Base-by-base conservation (phyloP, 306 rosid species). In the Gynostemma pentaphyllum region DNA sequence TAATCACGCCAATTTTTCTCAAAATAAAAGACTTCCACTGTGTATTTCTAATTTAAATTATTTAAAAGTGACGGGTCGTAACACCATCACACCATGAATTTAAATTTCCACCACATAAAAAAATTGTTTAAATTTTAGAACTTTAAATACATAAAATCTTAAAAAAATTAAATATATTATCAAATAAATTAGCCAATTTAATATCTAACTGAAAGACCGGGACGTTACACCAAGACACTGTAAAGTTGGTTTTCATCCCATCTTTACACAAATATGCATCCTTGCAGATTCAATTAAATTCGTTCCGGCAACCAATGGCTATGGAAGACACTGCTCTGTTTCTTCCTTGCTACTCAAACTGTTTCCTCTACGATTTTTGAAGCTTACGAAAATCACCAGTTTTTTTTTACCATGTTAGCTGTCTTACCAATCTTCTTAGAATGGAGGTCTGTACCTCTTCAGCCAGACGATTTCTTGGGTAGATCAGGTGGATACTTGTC, bases 271-370 rank as follows among this genome's bases (percentile, higher is more conserved):
- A 32, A 57, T 34, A 13, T 50, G 56, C 55, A n/a, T 45, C 64
- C 62, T 48, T 85, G 85, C 62, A 92, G 98, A 84, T 88, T 63
- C 98, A 88, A 57, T 54, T 92, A 64, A 92, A 88, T 74, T 96
- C 98, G 22, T 92, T 92, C 74, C 80, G 98, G 72, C 94, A 92
- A 73, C 95, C 96, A 21, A 64, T 81, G 48, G 90, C 70, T 36
- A 88, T 88, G 50, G 94, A 84, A 73, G 84, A 82, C 71, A 76
- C 84, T 1, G 87, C 77, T 46, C 73, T 92, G 51, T 68, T 84
- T 39, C 92, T 92, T 73, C 98, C 98, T 62, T 92, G 95, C 82
- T 86, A 88, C 79, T 84, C 88, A 6, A 88, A 88, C 70, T 85
- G 95, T 81, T 92, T 79, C 83, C 79, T 92, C 40, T 88, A 73